These are phyloP conservation scores for Neurospora discreta DNA, from an alignment of 495 filamentous ascomycete genomes.

Conservation along the genomic window DNA sequence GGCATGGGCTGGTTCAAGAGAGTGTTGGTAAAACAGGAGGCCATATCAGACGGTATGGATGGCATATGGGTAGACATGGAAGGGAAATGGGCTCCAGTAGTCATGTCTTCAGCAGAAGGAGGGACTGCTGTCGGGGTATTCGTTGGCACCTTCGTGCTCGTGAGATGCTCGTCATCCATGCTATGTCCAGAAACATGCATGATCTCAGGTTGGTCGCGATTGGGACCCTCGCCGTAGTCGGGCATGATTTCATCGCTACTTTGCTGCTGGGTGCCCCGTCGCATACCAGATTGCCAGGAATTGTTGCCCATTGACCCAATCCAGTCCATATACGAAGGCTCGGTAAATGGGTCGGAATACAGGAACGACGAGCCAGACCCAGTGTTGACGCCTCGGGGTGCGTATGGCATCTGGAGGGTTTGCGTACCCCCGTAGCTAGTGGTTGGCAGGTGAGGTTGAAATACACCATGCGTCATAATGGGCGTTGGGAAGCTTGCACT, in stretches of 20 bases:
- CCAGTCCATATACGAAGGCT: slow-evolving; percentile 29
- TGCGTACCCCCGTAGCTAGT: slow-evolving; percentile 9
- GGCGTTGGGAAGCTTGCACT: slow-evolving; percentile 4
- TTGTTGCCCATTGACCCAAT: slow-evolving; percentile 9
- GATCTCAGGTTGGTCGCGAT: background rate
- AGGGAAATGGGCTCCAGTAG: background rate
- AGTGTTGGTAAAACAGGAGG: slow-evolving; percentile 30
- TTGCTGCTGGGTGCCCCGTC: slow-evolving; percentile 15
- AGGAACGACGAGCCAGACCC: slow-evolving; percentile 9
- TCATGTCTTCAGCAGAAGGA: background rate
- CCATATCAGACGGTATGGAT: slow-evolving; percentile 21
- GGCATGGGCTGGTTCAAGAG: slow-evolving; percentile 34
- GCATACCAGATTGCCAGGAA: slow-evolving; percentile 2
- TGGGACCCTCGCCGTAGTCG: slow-evolving; percentile 21
- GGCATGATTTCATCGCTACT: slow-evolving; percentile 30
- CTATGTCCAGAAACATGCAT: slow-evolving; percentile 23
- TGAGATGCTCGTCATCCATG: slow-evolving; percentile 20
- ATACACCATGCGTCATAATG: background rate
- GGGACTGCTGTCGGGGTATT: slow-evolving; percentile 26
- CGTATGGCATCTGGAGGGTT: slow-evolving; percentile 6
- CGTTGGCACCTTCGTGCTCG: slow-evolving; percentile 25
- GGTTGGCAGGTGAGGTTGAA: slow-evolving; percentile 9
- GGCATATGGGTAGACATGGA: slow-evolving; percentile 1
- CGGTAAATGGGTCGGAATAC: slow-evolving; percentile 26
- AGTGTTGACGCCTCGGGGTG: slow-evolving; percentile 10